Percentiles rank a stretch among this genome's conserved stretches.
Conservation (phyloP, 1,139 yeast genomes). For the Taphrina betulina region DNA sequence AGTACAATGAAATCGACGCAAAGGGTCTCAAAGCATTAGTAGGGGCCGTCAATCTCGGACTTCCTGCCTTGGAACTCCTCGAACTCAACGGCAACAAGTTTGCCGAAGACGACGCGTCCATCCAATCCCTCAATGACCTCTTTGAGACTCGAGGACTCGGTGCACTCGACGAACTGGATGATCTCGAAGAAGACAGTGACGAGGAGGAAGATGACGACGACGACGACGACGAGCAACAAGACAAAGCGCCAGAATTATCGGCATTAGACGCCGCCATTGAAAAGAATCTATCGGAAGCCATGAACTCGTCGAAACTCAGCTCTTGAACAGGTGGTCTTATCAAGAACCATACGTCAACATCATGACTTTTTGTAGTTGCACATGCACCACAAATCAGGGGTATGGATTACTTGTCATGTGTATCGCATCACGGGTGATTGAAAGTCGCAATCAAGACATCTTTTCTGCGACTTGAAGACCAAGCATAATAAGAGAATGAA, state of each 20-base stretch:
- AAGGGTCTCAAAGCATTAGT: constrained; percentile 60
- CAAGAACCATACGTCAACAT: too few relatives aligned
- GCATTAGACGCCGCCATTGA: constrained; percentile 52
- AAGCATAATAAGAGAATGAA: too few relatives aligned
- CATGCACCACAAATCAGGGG: too few relatives aligned
- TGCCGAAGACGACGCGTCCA: constrained; percentile 67
- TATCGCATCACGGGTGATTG: too few relatives aligned
- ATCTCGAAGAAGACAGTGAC: constrained; percentile 83
- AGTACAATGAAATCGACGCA: constrained; percentile 82
- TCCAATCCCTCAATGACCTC: constrained; percentile 56
- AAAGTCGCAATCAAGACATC: too few relatives aligned
- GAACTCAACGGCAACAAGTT: constrained; percentile 93
- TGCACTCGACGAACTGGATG: constrained; percentile 87
- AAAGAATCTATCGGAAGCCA: constrained; percentile 42
- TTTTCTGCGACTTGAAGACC: too few relatives aligned
- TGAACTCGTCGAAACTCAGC: constrained; percentile 8
- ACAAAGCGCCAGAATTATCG: constrained; percentile 51
- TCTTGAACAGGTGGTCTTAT: too few relatives aligned
- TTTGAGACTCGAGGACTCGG: constrained; percentile 77
- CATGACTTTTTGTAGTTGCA: too few relatives aligned
- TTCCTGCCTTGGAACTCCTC: constrained; percentile 62
- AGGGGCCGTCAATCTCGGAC: constrained; percentile 53
- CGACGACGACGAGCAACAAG: constrained; percentile 64
- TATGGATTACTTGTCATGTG: too few relatives aligned
- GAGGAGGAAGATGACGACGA: constrained; percentile 80